phyloP scores from a whole-genome alignment of 164 flowering plant species.

The Umbilicus rupestris region DNA sequence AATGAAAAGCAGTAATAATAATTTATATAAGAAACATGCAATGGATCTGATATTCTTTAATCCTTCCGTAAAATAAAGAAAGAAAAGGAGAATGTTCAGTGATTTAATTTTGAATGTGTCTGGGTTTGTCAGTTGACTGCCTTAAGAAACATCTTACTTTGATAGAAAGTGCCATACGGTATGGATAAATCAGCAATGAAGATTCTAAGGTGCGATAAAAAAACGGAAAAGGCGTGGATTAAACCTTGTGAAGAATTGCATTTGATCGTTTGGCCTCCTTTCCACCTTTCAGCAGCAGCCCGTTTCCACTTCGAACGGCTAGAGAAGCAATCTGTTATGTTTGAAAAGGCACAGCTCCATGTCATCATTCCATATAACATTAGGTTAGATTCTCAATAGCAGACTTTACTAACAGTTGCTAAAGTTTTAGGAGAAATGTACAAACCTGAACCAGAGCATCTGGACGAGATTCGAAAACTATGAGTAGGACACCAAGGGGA shows the following conservation, averaged over 20 bases:
- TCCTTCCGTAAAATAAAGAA: no score
- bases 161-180: not conserved
- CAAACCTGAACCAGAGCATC: slow-evolving; percentile 23
- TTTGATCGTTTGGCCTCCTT: slow-evolving; percentile 77
- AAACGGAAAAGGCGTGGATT: not conserved
- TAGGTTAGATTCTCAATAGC: not conserved
- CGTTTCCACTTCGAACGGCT: slow-evolving; percentile 82
- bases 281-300: slow-evolving; percentile 82
- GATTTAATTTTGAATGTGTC: not conserved
- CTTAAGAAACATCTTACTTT: not conserved
- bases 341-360: not conserved
- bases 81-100: not conserved
- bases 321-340: slow-evolving; percentile 65
- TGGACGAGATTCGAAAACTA: slow-evolving; percentile 86
- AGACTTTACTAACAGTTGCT: not conserved
- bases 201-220: not conserved
- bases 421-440: not conserved
- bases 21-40: no score
- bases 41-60: no score
- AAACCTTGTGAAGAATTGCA: slow-evolving; percentile 71
- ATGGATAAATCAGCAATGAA: not conserved
- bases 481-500: slow-evolving; percentile 77
- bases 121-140: not conserved
- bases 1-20: not conserved
- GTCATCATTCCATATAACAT: not conserved